Evolutionary conservation across 1,139 yeast genomes (phyloP).

Genomic region (Yamadazyma dendronema): DNA sequence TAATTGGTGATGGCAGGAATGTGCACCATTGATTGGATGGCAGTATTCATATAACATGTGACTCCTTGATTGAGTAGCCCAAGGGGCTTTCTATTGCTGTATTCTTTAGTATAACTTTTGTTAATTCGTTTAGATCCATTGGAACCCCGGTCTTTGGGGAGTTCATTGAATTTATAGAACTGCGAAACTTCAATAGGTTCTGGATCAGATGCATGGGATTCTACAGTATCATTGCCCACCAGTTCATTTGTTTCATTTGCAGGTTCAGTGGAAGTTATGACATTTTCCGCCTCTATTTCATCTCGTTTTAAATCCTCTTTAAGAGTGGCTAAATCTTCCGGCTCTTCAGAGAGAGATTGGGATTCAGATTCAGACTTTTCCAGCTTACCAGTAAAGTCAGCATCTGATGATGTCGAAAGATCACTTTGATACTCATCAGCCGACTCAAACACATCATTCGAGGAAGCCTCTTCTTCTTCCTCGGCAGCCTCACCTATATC

Average conservation of each 20-base stretch:
- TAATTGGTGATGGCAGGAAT: constrained; percentile 90
- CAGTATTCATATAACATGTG: constrained; percentile 95
- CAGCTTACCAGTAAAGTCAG: constrained; percentile 14
- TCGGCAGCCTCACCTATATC: constrained; percentile 9
- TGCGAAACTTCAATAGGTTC: constrained; percentile 18
- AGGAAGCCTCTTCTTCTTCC: not conserved
- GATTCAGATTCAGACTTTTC: constrained; percentile 11
- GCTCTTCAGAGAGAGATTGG: constrained; percentile 18
- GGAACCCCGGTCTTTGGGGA: constrained; percentile 55
- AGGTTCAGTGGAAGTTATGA: constrained; percentile 5
- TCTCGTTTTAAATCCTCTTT: constrained; percentile 36
- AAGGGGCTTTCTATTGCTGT: constrained; percentile 49
- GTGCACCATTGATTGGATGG: constrained; percentile 85
- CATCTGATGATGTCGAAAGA: constrained; percentile 10
- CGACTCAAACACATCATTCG: constrained; percentile 13
- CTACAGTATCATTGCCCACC: constrained; percentile 2
- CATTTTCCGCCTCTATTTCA: constrained; percentile 22
- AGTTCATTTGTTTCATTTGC: not conserved
- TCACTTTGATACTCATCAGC: constrained; percentile 12
- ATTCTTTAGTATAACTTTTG: constrained; percentile 59
- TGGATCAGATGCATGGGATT: not conserved
- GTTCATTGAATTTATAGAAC: constrained; percentile 54
- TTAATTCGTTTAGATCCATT: constrained; percentile 51
- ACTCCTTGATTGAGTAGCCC: constrained; percentile 92
- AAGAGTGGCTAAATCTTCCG: constrained; percentile 31